A percentile compares a stretch with the other conserved stretches of the same genome.
These are phyloP conservation scores for Cyclanthera cordifolia DNA, from an alignment of 306 rosid genomes.

Conservation along the genomic window DNA sequence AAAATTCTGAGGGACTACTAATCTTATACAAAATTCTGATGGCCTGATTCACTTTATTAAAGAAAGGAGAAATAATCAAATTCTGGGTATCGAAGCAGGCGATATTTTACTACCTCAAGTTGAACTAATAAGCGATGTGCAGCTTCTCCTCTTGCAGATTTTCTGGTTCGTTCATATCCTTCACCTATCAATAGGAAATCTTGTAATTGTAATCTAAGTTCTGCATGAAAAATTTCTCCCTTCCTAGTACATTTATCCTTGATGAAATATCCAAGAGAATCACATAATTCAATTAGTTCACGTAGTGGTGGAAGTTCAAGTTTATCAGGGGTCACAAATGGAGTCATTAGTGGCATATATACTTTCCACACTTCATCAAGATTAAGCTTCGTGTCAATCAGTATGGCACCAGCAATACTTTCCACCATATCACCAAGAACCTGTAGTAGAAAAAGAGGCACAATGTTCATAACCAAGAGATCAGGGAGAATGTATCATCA, in stretches of 20 bases:
- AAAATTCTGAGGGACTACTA: no score
- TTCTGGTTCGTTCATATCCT: constrained; percentile 40
- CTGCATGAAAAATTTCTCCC: constrained; percentile 34
- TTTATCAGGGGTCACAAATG: constrained; percentile 89
- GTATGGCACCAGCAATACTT: constrained; percentile 87
- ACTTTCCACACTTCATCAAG: constrained; percentile 69
- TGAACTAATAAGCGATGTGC: constrained; percentile 52
- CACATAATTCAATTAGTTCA: constrained; percentile 55
- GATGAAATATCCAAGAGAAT: constrained; percentile 54
- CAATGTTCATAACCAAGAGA: not conserved
- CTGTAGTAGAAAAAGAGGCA: constrained; percentile 25
- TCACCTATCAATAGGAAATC: constrained; percentile 38
- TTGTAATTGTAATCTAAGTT: constrained; percentile 57
- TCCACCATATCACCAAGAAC: constrained; percentile 90
- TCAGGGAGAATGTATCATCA: not conserved
- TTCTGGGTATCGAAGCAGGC: constrained; percentile 15
- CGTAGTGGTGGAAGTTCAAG: constrained; percentile 74
- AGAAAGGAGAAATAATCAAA: not conserved
- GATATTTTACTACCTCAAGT: constrained; percentile 62
- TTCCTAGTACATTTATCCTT: constrained; percentile 44
- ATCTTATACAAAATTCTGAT: not conserved
- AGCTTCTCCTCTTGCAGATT: constrained; percentile 75
- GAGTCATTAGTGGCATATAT: constrained; percentile 68
- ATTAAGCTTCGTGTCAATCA: constrained; percentile 68
- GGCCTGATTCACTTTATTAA: not conserved